Evolutionary conservation across 139 green algal genomes (phyloP).

Genomic region (Yamagishiella unicocca): DNA sequence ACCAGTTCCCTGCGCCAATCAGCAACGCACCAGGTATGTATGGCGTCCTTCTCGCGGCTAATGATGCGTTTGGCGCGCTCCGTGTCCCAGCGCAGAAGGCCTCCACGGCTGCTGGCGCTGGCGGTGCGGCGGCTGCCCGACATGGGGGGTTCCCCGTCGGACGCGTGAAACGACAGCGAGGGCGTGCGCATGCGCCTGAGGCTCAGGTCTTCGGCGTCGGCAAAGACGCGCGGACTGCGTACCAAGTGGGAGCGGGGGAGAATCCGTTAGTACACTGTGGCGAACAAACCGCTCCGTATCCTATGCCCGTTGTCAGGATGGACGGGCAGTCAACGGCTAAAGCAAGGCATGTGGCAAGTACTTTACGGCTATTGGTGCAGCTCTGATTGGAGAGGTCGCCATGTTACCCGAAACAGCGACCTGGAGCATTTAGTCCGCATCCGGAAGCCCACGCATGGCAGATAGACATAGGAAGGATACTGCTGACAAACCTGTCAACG

Average conservation of each 20-base stretch:
- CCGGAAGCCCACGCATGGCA: no score
- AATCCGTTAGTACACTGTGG: no score
- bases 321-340: no score
- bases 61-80: constrained; percentile 42
- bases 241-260: not conserved
- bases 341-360: no score
- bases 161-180: constrained; percentile 21
- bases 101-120: constrained; percentile 32
- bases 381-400: no score
- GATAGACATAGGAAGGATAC: no score
- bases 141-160: constrained; percentile 13
- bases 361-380: no score
- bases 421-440: no score
- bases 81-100: constrained; percentile 28
- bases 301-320: no score
- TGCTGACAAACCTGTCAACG: not conserved
- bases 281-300: no score
- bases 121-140: constrained; percentile 14
- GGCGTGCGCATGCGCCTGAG: constrained; percentile 39
- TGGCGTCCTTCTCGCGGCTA: constrained; percentile 43
- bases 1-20: not conserved
- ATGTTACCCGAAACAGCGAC: no score
- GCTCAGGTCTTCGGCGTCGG: not conserved
- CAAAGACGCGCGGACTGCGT: not conserved
- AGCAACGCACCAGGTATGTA: constrained; percentile 16